These are phyloP conservation scores for Hawksworthiomyces lignivorus DNA, from an alignment of 2,329 filamentous ascomycete genomes.

Conservation along the genomic window DNA sequence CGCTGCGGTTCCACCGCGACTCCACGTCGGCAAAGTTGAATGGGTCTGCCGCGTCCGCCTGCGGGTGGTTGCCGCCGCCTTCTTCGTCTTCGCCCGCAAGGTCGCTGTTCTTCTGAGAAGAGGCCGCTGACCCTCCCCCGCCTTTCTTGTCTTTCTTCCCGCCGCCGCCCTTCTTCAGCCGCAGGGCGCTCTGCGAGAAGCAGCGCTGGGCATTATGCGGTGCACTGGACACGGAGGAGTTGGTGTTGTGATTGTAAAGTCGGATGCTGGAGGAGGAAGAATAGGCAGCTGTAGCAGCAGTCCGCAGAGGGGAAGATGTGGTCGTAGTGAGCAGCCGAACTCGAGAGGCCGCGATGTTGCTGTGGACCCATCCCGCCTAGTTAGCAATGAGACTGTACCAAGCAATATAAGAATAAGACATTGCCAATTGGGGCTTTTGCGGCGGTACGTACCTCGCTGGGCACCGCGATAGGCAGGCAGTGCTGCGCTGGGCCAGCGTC, in stretches of 20 bases:
- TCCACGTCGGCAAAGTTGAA: conserved; percentile 17
- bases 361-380: too few relatives aligned
- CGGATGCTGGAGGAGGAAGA: too few relatives aligned
- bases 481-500: conserved; percentile 7
- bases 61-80: conserved; percentile 5
- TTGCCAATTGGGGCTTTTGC: background rate
- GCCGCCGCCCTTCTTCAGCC: conserved; percentile 10
- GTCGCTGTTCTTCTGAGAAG: background rate
- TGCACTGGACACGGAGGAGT: too few relatives aligned
- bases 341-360: background rate
- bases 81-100: conserved; percentile 1
- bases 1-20: conserved; percentile 15
- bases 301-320: background rate
- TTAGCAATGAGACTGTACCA: background rate
- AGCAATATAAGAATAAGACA: background rate
- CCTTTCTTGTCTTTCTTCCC: conserved; percentile 15
- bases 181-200: conserved; percentile 11
- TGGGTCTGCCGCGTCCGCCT: conserved; percentile 10
- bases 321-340: background rate
- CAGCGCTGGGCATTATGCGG: background rate
- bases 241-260: too few relatives aligned
- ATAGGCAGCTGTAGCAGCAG: too few relatives aligned
- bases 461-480: conserved; percentile 4
- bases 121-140: background rate
- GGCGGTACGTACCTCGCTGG: conserved; percentile 1